Conservation (phyloP, 176 grass and related monocot genomes). For the Microstegium vimineum region DNA sequence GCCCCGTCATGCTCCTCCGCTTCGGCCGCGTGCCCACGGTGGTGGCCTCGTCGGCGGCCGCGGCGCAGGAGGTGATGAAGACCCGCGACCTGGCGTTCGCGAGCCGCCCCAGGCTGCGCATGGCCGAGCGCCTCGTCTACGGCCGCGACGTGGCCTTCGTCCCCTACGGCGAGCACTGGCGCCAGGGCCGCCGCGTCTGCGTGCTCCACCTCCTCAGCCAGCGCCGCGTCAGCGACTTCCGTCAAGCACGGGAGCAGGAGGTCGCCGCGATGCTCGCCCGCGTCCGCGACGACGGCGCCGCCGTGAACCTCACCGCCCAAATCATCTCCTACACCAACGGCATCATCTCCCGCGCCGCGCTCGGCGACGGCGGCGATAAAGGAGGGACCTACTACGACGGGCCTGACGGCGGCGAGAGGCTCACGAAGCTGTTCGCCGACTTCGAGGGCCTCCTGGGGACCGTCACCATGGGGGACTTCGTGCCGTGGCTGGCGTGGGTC, state of each 20-base stretch:
- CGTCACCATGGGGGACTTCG: neutral
- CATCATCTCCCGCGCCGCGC: conserved; percentile 26
- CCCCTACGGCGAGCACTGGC: conserved; percentile 50
- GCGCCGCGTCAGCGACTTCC: conserved; percentile 30
- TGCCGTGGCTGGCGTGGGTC: neutral
- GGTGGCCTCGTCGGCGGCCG: conserved; percentile 45
- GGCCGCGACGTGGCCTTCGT: conserved; percentile 35
- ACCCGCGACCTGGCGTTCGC: conserved; percentile 54
- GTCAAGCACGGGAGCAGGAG: conserved; percentile 35
- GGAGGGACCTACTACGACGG: neutral
- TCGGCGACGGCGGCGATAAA: conserved; percentile 1
- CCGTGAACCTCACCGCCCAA: neutral
- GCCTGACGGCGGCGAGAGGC: neutral
- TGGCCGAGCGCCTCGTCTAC: conserved; percentile 34
- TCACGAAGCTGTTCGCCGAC: conserved; percentile 38
- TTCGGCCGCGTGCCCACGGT: conserved; percentile 51
- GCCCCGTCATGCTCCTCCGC: conserved; percentile 48
- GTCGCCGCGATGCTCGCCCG: conserved; percentile 18
- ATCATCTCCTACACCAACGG: neutral
- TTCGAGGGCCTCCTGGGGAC: conserved; percentile 39
- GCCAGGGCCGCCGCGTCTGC: conserved; percentile 48
- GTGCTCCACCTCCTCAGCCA: conserved; percentile 46
- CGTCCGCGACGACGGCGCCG: neutral
- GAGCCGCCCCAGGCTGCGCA: conserved; percentile 12
- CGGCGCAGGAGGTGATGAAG: conserved; percentile 43